These are phyloP conservation scores for Acidomyces sp. DNA, from an alignment of 495 filamentous ascomycete genomes.

Conservation along the genomic window DNA sequence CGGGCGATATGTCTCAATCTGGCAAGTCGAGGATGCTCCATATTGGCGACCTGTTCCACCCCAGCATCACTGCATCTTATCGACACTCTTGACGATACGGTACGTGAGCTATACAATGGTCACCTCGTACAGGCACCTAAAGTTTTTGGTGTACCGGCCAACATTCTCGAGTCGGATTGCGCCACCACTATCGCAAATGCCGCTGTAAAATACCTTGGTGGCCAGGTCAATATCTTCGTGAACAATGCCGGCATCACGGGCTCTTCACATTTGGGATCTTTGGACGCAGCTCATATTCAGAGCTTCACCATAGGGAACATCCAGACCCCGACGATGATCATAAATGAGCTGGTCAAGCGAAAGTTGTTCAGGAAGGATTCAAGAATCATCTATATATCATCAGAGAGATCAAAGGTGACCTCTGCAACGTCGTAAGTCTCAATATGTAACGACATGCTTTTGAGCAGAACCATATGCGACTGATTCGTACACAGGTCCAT, in stretches of 20 bases:
- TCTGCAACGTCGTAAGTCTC: background rate
- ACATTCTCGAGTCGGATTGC: background rate
- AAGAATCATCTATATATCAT: no score
- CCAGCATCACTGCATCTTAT: background rate
- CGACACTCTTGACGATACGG: background rate
- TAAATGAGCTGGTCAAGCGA: no score
- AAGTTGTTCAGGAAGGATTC: no score
- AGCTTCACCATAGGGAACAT: no score
- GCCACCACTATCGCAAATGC: background rate
- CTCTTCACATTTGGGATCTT: no score
- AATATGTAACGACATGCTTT: background rate
- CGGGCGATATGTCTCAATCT: no score
- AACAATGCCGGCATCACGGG: no score
- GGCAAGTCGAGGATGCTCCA: no score
- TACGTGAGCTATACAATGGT: background rate
- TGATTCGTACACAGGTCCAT: background rate
- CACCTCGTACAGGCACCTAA: background rate
- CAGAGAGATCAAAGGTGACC: no score
- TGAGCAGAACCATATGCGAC: background rate
- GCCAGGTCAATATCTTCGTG: no score
- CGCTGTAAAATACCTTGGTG: background rate
- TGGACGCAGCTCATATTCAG: no score
- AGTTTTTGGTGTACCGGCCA: background rate
- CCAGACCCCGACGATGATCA: no score
- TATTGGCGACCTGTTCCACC: background rate